Evolutionary conservation across 805 yeast genomes (phyloP).

Genomic region (Cyberlindnera maclurae): DNA sequence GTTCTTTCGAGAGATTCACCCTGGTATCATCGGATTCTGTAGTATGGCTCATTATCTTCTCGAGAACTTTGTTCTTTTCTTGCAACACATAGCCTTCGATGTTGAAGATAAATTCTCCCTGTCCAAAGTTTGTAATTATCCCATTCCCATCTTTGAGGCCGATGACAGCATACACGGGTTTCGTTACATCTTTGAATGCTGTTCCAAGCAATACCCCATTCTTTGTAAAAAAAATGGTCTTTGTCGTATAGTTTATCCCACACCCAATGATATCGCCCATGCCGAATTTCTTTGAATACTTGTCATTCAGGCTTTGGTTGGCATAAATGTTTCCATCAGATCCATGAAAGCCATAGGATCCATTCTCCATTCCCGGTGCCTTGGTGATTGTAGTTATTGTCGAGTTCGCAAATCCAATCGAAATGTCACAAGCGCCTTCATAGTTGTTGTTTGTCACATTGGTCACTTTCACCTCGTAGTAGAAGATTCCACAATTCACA

Average conservation of each 20-base stretch:
- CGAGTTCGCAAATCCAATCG: constrained; percentile 39
- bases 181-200: constrained; percentile 41
- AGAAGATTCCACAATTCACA: constrained; percentile 37
- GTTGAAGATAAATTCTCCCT: constrained; percentile 54
- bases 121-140: constrained; percentile 34
- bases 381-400: constrained; percentile 24
- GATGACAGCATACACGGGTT: constrained; percentile 39
- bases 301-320: constrained; percentile 32
- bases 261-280: constrained; percentile 69
- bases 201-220: constrained; percentile 64
- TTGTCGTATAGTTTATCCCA: constrained; percentile 65
- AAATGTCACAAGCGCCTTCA: constrained; percentile 26
- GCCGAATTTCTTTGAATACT: constrained; percentile 40
- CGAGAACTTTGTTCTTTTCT: constrained; percentile 30
- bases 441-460: constrained; percentile 29
- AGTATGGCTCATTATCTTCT: constrained; percentile 2
- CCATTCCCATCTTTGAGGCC: constrained; percentile 32
- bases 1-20: background rate
- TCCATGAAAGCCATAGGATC: constrained; percentile 48
- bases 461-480: constrained; percentile 40
- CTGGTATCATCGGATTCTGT: background rate
- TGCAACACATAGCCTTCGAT: constrained; percentile 44
- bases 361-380: constrained; percentile 40
- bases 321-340: constrained; percentile 39
- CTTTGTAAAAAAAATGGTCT: constrained; percentile 67